Conservation (phyloP, 176 grass and related monocot genomes). For the Hordeum marinum region DNA sequence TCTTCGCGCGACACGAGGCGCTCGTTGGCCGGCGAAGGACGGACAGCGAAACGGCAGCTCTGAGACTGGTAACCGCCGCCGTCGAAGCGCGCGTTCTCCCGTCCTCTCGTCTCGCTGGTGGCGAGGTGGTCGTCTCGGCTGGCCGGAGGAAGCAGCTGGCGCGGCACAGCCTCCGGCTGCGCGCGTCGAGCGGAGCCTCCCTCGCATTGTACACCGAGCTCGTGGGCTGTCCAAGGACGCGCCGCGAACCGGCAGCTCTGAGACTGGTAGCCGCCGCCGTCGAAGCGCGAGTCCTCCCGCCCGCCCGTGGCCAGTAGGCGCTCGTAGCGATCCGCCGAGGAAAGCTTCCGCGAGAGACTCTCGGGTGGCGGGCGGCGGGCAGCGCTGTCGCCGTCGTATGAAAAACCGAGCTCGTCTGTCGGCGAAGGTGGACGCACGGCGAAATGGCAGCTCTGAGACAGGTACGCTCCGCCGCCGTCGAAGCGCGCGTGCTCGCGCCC, state of each 20-base stretch:
- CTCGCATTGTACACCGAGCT: not conserved
- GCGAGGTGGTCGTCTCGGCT: not conserved
- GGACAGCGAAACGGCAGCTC: slow-evolving; percentile 30
- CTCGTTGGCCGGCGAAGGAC: slow-evolving; percentile 12
- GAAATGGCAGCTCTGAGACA: slow-evolving; percentile 30
- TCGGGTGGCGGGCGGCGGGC: not conserved
- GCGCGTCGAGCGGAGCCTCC: not conserved
- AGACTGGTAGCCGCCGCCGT: not conserved
- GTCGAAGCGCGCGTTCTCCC: not conserved
- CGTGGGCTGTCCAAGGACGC: not conserved
- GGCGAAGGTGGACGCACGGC: not conserved
- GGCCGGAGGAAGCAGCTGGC: not conserved
- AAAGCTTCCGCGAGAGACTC: not conserved
- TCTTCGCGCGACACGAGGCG: not conserved
- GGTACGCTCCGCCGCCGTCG: not conserved
- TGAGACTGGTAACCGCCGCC: not conserved
- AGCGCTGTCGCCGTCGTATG: not conserved
- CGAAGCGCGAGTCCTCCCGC: not conserved
- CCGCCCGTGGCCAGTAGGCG: not conserved
- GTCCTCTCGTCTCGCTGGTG: not conserved
- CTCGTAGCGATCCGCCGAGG: not conserved
- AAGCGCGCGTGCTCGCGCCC: not conserved
- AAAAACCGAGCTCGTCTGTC: slow-evolving; percentile 8
- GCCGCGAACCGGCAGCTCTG: slow-evolving; percentile 37
- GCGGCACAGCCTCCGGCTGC: not conserved